phyloP scores from a whole-genome alignment of 2,329 filamentous ascomycete species.

The Ceratocystis colombiana region DNA sequence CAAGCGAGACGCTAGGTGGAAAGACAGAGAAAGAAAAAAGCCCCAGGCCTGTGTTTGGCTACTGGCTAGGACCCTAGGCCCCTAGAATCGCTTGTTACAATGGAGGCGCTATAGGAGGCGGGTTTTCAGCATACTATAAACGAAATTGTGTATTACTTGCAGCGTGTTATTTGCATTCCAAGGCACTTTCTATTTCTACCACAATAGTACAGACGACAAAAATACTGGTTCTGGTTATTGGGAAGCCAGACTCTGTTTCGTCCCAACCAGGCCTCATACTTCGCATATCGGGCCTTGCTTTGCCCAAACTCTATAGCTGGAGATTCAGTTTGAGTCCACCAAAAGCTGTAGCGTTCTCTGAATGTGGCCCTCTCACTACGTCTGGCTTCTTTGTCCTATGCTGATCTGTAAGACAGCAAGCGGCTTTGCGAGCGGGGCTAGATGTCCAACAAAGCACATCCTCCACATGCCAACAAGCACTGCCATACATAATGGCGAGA shows the following conservation, averaged over 20 bases:
- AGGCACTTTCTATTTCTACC: too few relatives aligned
- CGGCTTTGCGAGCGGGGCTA: slow-evolving; percentile 6
- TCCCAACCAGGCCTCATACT: too few relatives aligned
- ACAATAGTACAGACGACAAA: too few relatives aligned
- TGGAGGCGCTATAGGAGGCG: background rate
- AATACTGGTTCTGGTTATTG: too few relatives aligned
- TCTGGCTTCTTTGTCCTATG: background rate
- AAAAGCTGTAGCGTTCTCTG: too few relatives aligned
- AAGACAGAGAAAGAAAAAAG: background rate
- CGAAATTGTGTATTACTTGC: too few relatives aligned
- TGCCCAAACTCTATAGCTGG: too few relatives aligned
- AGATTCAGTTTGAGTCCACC: too few relatives aligned
- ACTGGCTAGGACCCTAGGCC: too few relatives aligned
- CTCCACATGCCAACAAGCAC: background rate
- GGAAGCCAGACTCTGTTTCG: too few relatives aligned
- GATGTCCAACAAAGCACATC: slow-evolving; percentile 13
- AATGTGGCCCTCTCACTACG: background rate
- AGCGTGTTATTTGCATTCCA: too few relatives aligned
- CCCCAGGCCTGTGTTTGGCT: background rate
- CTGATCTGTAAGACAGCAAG: background rate
- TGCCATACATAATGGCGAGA: background rate
- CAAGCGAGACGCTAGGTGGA: background rate
- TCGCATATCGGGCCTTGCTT: too few relatives aligned
- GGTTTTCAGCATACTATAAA: background rate
- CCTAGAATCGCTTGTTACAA: background rate